Percentiles rank a stretch among this genome's conserved stretches.
These are phyloP conservation scores for Pseudogymnoascus sp. DNA, from an alignment of 2,329 filamentous ascomycete genomes.

Conservation along the genomic window DNA sequence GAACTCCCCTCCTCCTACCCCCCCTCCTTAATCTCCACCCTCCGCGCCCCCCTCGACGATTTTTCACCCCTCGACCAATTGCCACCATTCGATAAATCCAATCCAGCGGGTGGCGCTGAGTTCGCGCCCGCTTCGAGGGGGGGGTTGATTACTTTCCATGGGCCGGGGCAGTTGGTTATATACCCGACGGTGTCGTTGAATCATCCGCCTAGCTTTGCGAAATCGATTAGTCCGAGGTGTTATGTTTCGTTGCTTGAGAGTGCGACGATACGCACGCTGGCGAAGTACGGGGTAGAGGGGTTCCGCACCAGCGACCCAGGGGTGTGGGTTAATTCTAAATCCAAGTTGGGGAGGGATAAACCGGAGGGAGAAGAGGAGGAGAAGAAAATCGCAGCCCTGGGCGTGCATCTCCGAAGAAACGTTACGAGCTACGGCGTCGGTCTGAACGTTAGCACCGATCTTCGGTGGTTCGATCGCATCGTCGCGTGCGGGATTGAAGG, in stretches of 20 bases:
- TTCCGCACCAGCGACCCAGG: conserved; percentile 69
- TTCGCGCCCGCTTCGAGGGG: conserved; percentile 51
- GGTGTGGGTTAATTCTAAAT: conserved; percentile 57
- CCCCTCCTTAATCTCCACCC: conserved; percentile 35
- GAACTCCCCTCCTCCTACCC: conserved; percentile 47
- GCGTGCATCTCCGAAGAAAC: conserved; percentile 81
- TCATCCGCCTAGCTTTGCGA: conserved; percentile 34
- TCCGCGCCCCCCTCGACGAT: conserved; percentile 27
- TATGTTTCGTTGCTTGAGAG: conserved; percentile 76
- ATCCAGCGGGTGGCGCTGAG: conserved; percentile 14
- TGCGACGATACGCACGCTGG: conserved; percentile 60
- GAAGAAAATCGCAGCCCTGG: conserved; percentile 80
- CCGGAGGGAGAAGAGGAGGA: conserved; percentile 23
- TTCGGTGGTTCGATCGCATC: conserved; percentile 62
- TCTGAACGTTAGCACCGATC: conserved; percentile 62
- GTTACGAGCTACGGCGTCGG: conserved; percentile 80
- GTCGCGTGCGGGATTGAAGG: conserved; percentile 83
- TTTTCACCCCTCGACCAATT: not conserved
- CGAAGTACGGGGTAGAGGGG: conserved; percentile 50
- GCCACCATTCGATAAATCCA: not conserved
- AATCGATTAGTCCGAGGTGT: conserved; percentile 53
- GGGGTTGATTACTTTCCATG: conserved; percentile 90
- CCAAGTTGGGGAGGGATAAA: conserved; percentile 13
- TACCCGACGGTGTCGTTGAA: conserved; percentile 85
- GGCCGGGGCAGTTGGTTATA: conserved; percentile 84